Base-by-base conservation (phyloP, 177 flowering plant species). In the Vitis hybrid region DNA sequence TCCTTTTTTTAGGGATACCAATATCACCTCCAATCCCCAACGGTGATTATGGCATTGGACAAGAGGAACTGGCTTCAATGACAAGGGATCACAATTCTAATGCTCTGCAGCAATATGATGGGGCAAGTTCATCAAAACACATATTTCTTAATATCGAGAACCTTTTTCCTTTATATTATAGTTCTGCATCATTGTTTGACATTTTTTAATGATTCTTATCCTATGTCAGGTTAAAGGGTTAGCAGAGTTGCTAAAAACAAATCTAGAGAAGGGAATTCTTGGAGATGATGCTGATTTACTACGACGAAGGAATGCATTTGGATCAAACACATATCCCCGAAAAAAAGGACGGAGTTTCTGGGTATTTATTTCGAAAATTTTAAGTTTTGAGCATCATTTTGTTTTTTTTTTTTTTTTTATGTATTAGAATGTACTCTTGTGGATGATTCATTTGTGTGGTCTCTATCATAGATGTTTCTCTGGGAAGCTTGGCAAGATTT, bases 401-500 rank as follows among this genome's bases (percentile, higher is more conserved):
- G 12, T 34, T 17, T 9, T 65, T 21, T 54, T 32, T 60, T 18
- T 2, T 34, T 21, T 9, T 65, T 26, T 26, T 26, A 26, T 26
- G 30, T 26, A 26, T 26, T 26, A 26, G 30, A 26, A 26, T 26
- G 30, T 6, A 10, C n/a, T 56, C 5, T 32, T 56, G 15, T 19
- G 12, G 13, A 56, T 17, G 18, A n/a, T 23, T 40, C 69, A 15
- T 59, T 62, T 18, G 8, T 32, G 34, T 60, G 7, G 10, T 30
- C 18, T 73, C 2, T 58, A 7, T 40, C 63, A 15, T 64, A 93
- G 98, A 83, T 72, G 72, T 93, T 93, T 67, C 82, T 93, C 32
- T 89, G 89, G 97, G 97, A 93, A 70, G 97, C 98, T 72, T 91
- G 97, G 83, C 88, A 88, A 72, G 97, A 92, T 73, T 78, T 90